Conservation (phyloP, 2,329 filamentous ascomycete species). For the Trichoderma cornu-damae region DNA sequence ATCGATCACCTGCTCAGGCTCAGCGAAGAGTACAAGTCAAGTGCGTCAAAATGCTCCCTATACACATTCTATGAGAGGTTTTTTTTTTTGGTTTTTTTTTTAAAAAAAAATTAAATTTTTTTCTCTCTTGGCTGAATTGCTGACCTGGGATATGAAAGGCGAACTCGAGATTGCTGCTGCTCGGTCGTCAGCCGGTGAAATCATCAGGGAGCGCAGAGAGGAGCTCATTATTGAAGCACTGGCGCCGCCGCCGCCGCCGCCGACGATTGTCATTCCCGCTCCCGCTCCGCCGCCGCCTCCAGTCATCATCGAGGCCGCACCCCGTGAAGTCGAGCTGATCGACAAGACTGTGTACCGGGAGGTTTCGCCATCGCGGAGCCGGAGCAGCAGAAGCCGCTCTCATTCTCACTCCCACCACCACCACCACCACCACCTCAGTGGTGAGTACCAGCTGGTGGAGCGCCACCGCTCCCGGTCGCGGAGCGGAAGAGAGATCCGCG, state of each 20-base stretch:
- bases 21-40: constrained; percentile 69
- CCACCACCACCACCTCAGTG: constrained; percentile 29
- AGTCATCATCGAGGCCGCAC: constrained; percentile 32
- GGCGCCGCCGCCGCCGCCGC: constrained; percentile 22
- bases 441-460: constrained; percentile 30
- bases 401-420: constrained; percentile 28
- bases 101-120: no score
- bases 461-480: constrained; percentile 41
- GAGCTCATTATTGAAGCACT: constrained; percentile 21
- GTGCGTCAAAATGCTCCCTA: constrained; percentile 35
- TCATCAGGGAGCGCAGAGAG: constrained; percentile 44
- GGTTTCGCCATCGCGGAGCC: constrained; percentile 42
- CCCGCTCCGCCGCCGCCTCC: constrained; percentile 29
- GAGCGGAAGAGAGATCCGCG: constrained; percentile 60
- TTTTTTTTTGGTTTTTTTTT: no score
- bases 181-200: constrained; percentile 43
- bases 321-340: constrained; percentile 37
- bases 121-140: no score
- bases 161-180: constrained; percentile 43
- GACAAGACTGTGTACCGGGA: constrained; percentile 48
- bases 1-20: constrained; percentile 84
- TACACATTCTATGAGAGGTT: constrained; percentile 19
- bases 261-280: constrained; percentile 20
- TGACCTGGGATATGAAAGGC: constrained; percentile 28
- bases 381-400: constrained; percentile 29